Percentiles rank a stretch among this genome's conserved stretches.
Conservation (phyloP, 2,329 filamentous ascomycete genomes). For the Arthrobotrys sphaeroides region DNA sequence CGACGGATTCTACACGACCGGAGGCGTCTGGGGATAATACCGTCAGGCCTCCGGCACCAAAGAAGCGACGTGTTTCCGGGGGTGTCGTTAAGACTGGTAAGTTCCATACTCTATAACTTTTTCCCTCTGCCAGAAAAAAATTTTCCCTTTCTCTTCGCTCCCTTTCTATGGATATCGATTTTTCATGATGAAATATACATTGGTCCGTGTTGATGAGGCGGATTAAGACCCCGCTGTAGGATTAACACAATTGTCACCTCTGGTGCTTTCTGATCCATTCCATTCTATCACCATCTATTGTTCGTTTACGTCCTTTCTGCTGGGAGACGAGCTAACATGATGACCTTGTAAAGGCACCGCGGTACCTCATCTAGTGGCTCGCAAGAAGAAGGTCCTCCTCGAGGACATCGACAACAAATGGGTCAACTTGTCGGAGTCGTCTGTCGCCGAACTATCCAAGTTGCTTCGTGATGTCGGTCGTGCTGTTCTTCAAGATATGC, state of each 20-base stretch:
- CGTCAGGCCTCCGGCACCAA: neutral
- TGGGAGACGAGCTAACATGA: conserved; percentile 10
- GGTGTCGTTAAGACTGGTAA: conserved; percentile 34
- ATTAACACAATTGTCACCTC: conserved; percentile 52
- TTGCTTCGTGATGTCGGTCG: conserved; percentile 46
- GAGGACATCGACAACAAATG: conserved; percentile 53
- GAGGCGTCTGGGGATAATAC: conserved; percentile 10
- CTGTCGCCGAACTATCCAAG: conserved; percentile 42
- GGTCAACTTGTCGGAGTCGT: conserved; percentile 50
- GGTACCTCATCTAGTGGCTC: conserved; percentile 32
- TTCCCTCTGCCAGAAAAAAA: neutral
- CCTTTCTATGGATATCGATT: neutral
- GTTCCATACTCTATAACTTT: neutral
- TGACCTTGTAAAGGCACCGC: conserved; percentile 22
- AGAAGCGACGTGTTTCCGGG: conserved; percentile 20
- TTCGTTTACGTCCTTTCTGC: neutral
- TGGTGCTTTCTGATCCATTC: conserved; percentile 51
- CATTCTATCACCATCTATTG: neutral
- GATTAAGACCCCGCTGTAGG: conserved; percentile 54
- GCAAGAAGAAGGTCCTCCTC: conserved; percentile 43
- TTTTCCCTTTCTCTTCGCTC: neutral
- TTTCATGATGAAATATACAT: conserved; percentile 53
- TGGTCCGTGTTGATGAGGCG: conserved; percentile 55
- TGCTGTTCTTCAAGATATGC: conserved; percentile 37
- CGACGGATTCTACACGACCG: conserved; percentile 33